These are phyloP conservation scores for Ceratocystis cacaofunesta DNA, from an alignment of 2,329 filamentous ascomycete genomes.

Conservation along the genomic window DNA sequence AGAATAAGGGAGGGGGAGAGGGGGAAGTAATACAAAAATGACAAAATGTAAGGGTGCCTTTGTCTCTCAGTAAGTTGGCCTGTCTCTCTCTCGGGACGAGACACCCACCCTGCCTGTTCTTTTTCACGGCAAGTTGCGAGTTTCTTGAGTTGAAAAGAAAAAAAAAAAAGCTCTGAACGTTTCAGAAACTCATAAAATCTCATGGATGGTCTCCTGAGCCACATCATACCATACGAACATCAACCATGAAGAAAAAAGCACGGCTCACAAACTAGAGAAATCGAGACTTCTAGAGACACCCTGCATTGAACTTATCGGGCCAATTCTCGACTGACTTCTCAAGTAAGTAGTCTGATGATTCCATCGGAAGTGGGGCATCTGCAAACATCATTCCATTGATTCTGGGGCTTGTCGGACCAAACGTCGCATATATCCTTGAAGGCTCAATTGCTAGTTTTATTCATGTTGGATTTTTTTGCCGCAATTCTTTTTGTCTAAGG, in stretches of 20 bases:
- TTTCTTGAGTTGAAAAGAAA: background rate
- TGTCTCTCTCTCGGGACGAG: background rate
- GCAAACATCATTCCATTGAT: slow-evolving; percentile 14
- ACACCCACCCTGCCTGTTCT: background rate
- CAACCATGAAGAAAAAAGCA: background rate
- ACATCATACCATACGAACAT: background rate
- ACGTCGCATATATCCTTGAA: background rate
- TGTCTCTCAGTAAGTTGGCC: too few relatives aligned
- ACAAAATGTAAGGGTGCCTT: too few relatives aligned
- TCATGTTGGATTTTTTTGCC: background rate
- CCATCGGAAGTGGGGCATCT: slow-evolving; percentile 8
- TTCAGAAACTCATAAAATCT: background rate
- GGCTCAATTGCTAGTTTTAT: background rate
- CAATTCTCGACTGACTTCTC: slow-evolving; percentile 1
- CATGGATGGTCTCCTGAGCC: background rate
- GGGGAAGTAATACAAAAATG: too few relatives aligned
- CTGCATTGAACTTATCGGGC: slow-evolving; percentile 2
- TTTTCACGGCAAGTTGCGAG: background rate
- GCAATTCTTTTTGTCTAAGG: background rate
- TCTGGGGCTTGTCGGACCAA: background rate
- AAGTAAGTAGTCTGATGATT: slow-evolving; percentile 2
- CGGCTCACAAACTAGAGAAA: background rate
- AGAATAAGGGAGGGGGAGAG: too few relatives aligned
- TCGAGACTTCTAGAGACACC: background rate
- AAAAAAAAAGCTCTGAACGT: background rate